Evolutionary conservation across 1,139 yeast species (phyloP), one percentile per base, ranked within the genome.

Genomic region (Yamadazyma spencermartinsiae): DNA sequence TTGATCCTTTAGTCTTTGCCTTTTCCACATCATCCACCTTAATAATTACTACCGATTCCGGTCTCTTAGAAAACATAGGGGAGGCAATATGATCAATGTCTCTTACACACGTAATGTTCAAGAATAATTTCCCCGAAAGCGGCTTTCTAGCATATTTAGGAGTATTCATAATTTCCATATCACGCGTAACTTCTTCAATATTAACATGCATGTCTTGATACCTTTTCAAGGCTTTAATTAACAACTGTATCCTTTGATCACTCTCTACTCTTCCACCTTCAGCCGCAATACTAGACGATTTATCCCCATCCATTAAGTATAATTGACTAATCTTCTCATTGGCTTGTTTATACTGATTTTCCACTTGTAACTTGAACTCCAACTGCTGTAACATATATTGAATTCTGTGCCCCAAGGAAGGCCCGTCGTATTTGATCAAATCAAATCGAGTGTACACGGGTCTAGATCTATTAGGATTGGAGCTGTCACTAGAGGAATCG

Each of bases 331-430:
- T 79, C 59, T 90, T 92, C 49, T 87, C 94, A 50, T 89, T 89
- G 12, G 98, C 98, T 46, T 83, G 94, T 51, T 84, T 82, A 63
- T 90, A 92, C 63, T 92, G 95, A 54, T 86, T 82, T 61, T 92
- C 98, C 30, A 92, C 95, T 55, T 90, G 94, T 37, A 90, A 72
- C 61, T 92, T 92, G 62, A 90, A 89, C 57, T 89, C 96, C 40
- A 92, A 72, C 60, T 89, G 95, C 62, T 89, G 97, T 41, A 92
- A 74, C 98, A 92, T 90, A 53, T 86, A 83, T 61, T 88, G 96
- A 54, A 92, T 92, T 48, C 94, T 79, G 54, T 92, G 96, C n/a
- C 97, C 96, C 51, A 92, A 68, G 1, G 95, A 86, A 1, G 97
- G 96, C 51, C 96, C 87, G 53, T 92, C 97, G 57, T 88, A 89